These are phyloP conservation scores for Cladosporium colombiae DNA, from an alignment of 2,329 filamentous ascomycete genomes.

Conservation along the genomic window DNA sequence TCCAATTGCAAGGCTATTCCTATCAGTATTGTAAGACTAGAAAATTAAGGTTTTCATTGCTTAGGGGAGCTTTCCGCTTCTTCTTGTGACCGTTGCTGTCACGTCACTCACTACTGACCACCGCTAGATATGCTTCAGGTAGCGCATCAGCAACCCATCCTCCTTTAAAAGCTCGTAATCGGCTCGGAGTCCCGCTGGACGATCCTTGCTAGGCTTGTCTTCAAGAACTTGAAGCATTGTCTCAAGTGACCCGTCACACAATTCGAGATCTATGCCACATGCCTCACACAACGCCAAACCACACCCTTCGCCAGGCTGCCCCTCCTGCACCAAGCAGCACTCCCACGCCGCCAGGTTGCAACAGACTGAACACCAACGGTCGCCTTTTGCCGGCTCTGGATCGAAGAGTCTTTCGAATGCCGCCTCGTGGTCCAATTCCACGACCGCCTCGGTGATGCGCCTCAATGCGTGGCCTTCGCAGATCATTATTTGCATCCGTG, in stretches of 20 bases:
- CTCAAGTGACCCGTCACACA: slow-evolving; percentile 29
- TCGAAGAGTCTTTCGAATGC: slow-evolving; percentile 31
- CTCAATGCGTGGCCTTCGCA: slow-evolving; percentile 39
- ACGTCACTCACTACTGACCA: background rate
- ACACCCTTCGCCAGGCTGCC: slow-evolving; percentile 28
- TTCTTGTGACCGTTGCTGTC: background rate
- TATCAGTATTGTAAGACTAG: background rate
- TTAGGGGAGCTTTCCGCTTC: background rate
- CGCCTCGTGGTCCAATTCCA: slow-evolving; percentile 28
- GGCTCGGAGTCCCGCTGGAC: slow-evolving; percentile 35
- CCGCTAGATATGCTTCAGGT: background rate
- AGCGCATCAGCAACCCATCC: slow-evolving; percentile 35
- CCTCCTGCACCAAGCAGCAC: slow-evolving; percentile 32
- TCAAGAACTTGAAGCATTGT: slow-evolving; percentile 27
- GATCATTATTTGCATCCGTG: slow-evolving; percentile 38
- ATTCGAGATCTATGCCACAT: slow-evolving; percentile 30
- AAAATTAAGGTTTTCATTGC: background rate
- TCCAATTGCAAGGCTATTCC: background rate
- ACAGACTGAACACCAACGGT: slow-evolving; percentile 47
- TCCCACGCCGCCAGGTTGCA: slow-evolving; percentile 40
- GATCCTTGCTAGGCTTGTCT: slow-evolving; percentile 22
- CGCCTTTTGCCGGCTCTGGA: slow-evolving; percentile 13
- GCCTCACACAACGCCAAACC: slow-evolving; percentile 36
- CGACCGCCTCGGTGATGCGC: slow-evolving; percentile 24
- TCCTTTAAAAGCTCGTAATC: slow-evolving; percentile 38